Conservation (phyloP, 352 stramenopile genomes). For the Pythium dissotocum region DNA sequence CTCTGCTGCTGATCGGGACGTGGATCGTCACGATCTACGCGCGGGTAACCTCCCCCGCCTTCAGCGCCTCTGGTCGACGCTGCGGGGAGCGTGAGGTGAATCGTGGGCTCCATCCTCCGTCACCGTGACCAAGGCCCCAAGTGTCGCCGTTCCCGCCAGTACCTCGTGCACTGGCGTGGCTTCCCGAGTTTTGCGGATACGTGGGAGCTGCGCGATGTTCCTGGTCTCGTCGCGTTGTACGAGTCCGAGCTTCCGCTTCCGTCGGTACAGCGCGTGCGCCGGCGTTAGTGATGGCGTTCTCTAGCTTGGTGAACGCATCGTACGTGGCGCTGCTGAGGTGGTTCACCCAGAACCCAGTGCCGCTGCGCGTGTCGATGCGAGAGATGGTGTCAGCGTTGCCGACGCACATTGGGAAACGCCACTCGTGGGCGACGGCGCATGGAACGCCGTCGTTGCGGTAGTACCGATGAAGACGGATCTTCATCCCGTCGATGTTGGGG, state of each 20-base stretch:
- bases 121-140: slow-evolving; percentile 3
- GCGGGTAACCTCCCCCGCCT: too few species aligned
- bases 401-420: too few species aligned
- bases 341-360: too few species aligned
- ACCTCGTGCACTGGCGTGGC: slow-evolving; percentile 19
- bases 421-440: not conserved
- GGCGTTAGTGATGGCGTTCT: not conserved
- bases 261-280: too few species aligned
- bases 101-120: slow-evolving; percentile 8
- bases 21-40: too few species aligned
- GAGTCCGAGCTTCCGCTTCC: not conserved
- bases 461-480: too few species aligned
- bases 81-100: not conserved
- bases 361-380: too few species aligned
- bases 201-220: slow-evolving; percentile 14
- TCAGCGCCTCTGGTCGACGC: too few species aligned
- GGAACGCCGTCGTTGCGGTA: not conserved
- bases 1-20: too few species aligned
- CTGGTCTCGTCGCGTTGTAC: slow-evolving; percentile 6
- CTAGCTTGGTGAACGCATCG: not conserved
- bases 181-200: slow-evolving; percentile 6
- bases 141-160: not conserved
- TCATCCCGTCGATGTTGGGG: too few species aligned
- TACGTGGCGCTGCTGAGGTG: not conserved
- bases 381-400: too few species aligned